Evolutionary conservation across 2,329 filamentous ascomycete genomes (phyloP).

Genomic region (Fusarium pseudoanthophilum): DNA sequence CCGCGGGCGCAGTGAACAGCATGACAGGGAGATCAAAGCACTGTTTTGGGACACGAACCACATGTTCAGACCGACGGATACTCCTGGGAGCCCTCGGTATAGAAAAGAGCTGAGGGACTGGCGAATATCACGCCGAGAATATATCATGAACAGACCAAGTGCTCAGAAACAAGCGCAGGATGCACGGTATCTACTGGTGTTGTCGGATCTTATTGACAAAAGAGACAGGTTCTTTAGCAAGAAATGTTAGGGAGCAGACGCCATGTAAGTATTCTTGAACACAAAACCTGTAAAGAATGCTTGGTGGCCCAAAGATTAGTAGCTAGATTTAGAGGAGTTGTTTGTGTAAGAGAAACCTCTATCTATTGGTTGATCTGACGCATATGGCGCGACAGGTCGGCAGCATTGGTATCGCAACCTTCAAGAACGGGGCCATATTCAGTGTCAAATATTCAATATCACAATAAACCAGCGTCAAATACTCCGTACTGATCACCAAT

Average conservation of each 20-base stretch:
- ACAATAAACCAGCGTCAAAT: background rate
- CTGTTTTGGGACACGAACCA: slow-evolving; percentile 7
- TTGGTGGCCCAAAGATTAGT: background rate
- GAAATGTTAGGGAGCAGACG: background rate
- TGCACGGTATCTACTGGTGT: background rate
- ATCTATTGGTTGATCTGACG: too few relatives aligned
- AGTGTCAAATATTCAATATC: background rate
- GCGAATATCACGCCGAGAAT: background rate
- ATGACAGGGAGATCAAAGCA: background rate
- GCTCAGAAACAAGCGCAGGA: background rate
- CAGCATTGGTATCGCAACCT: background rate
- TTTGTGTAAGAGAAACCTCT: background rate
- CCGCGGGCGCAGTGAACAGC: background rate
- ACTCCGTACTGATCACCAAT: too few relatives aligned
- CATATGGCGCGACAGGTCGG: background rate
- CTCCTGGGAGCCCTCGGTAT: background rate
- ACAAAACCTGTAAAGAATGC: background rate
- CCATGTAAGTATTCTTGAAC: background rate
- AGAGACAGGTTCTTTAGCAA: background rate
- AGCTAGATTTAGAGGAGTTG: too few relatives aligned
- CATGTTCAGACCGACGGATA: background rate
- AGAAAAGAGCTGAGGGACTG: background rate
- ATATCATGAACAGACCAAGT: background rate
- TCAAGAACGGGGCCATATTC: background rate
- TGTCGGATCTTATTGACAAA: background rate